Evolutionary conservation across 345 rosid genomes (phyloP).

Genomic region (Hibiscus trionum): DNA sequence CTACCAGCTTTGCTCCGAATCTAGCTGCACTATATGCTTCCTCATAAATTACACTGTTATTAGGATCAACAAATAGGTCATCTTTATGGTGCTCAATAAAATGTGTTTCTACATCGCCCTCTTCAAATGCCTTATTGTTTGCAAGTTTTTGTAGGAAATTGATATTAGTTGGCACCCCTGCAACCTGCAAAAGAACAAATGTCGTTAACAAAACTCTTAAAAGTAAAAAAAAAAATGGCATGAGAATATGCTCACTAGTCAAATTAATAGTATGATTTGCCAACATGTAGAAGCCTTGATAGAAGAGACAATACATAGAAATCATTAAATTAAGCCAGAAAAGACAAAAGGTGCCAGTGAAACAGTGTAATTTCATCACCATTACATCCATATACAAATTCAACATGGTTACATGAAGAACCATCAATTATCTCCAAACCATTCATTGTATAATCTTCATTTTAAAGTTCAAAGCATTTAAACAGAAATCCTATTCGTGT

Average conservation of each 20-base stretch:
- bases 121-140: conserved; percentile 60
- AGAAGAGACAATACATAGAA: not conserved
- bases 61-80: conserved; percentile 64
- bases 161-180: conserved; percentile 90
- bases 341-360: not conserved
- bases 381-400: conserved; percentile 1
- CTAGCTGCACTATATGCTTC: conserved; percentile 40
- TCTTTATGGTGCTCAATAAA: conserved; percentile 72
- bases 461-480: not conserved
- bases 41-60: conserved; percentile 35
- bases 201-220: not conserved
- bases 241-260: conserved; percentile 1
- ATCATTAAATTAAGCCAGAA: not conserved
- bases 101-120: conserved; percentile 87
- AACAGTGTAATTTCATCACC: not conserved
- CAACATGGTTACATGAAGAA: not conserved
- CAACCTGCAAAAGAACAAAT: conserved; percentile 53
- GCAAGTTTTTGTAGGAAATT: conserved; percentile 75
- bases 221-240: not conserved
- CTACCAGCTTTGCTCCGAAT: conserved; percentile 51
- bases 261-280: not conserved
- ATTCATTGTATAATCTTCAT: not conserved
- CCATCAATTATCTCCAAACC: conserved; percentile 4
- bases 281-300: not conserved
- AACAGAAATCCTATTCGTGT: not conserved